phyloP scores from a whole-genome alignment of 257 asterid genomes.

The Rauvolfia tetraphylla region DNA sequence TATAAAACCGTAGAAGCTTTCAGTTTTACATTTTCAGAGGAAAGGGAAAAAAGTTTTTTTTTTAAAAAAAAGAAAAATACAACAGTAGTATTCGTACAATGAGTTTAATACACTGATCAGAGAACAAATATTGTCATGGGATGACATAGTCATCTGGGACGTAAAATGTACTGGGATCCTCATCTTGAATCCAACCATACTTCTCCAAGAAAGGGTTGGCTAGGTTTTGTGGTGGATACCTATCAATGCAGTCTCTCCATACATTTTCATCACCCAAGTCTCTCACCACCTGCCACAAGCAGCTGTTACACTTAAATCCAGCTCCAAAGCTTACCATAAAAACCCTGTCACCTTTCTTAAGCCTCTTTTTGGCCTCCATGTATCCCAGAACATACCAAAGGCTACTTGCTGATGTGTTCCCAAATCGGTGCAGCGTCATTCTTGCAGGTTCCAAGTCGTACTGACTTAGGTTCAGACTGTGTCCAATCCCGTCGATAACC shows the following conservation, averaged over 20 bases:
- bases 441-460: slow-evolving; percentile 88
- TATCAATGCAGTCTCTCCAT: slow-evolving; percentile 55
- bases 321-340: slow-evolving; percentile 94
- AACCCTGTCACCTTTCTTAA: slow-evolving; percentile 64
- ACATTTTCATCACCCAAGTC: slow-evolving; percentile 63
- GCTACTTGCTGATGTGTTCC: slow-evolving; percentile 93
- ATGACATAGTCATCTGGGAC: slow-evolving; percentile 67
- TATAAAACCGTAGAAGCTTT: slow-evolving; percentile 10
- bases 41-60: too few species aligned
- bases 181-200: slow-evolving; percentile 71
- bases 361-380: slow-evolving; percentile 79
- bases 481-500: slow-evolving; percentile 70
- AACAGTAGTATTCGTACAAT: not conserved
- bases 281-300: slow-evolving; percentile 80
- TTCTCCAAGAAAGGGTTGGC: slow-evolving; percentile 72
- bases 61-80: not conserved
- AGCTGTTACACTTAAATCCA: slow-evolving; percentile 90
- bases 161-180: slow-evolving; percentile 50
- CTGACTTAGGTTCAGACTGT: slow-evolving; percentile 46
- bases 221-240: slow-evolving; percentile 52
- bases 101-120: not conserved
- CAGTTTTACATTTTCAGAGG: not conserved
- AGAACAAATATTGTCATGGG: slow-evolving; percentile 33
- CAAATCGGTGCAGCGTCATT: slow-evolving; percentile 92
- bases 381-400: slow-evolving; percentile 87